Conservation (phyloP, 805 yeast species). For the Myxozyma kluyveri region DNA sequence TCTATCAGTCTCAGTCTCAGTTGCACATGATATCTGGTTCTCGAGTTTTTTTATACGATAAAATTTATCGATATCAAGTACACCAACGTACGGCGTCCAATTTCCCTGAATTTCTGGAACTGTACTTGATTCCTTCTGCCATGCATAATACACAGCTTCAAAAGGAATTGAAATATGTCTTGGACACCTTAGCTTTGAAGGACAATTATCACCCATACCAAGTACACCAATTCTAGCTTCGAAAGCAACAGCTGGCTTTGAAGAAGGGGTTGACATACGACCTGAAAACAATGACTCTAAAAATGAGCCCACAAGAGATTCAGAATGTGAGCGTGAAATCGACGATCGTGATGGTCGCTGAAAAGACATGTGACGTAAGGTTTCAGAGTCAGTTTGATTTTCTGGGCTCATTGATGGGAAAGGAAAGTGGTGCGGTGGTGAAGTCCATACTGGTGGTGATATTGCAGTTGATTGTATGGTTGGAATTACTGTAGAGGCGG, state of each 20-base stretch:
- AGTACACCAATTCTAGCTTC: conserved; percentile 36
- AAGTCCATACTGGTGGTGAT: too few species aligned
- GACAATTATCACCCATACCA: conserved; percentile 31
- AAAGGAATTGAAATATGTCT: conserved; percentile 33
- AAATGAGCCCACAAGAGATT: conserved; percentile 38
- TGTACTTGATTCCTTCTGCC: conserved; percentile 14
- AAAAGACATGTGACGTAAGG: too few species aligned
- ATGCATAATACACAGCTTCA: conserved; percentile 37
- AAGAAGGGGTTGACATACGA: conserved; percentile 36
- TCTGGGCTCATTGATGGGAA: too few species aligned
- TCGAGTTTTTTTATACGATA: background rate
- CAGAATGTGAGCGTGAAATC: conserved; percentile 22
- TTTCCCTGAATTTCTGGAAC: background rate
- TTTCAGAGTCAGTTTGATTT: too few species aligned
- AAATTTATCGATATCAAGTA: conserved; percentile 16
- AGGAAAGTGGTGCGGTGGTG: too few species aligned
- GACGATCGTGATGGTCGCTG: conserved; percentile 8
- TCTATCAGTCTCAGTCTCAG: background rate
- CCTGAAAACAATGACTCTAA: conserved; percentile 38
- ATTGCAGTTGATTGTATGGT: too few species aligned
- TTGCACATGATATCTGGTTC: conserved; percentile 1
- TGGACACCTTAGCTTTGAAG: conserved; percentile 31
- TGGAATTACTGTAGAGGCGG: too few species aligned
- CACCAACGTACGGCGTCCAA: conserved; percentile 35
- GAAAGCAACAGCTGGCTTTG: conserved; percentile 31